Evolutionary conservation across 2,329 filamentous ascomycete genomes (phyloP).

Genomic region (Scedosporium minutisporum): DNA sequence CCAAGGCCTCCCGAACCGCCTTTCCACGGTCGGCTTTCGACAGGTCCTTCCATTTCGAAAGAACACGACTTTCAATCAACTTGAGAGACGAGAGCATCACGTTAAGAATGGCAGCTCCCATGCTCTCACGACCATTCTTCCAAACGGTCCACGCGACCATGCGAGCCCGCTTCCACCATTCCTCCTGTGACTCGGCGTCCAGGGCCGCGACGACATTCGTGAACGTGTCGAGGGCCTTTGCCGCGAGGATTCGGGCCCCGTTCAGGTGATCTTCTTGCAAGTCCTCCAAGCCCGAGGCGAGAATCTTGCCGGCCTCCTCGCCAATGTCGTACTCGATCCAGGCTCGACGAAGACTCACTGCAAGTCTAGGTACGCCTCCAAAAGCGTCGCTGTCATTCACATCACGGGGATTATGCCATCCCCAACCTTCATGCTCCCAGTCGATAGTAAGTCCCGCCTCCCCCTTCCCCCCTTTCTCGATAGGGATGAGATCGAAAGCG

Average conservation of each 20-base stretch:
- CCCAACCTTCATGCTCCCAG: slow-evolving; percentile 52
- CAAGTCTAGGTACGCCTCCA: slow-evolving; percentile 46
- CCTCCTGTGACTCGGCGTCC: slow-evolving; percentile 17
- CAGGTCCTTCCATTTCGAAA: slow-evolving; percentile 5
- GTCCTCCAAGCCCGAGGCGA: slow-evolving; percentile 35
- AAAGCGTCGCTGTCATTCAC: slow-evolving; percentile 36
- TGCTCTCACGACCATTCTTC: slow-evolving; percentile 56
- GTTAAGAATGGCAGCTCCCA: slow-evolving; percentile 50
- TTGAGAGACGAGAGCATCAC: slow-evolving; percentile 37
- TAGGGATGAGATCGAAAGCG: slow-evolving; percentile 38
- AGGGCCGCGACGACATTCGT: slow-evolving; percentile 31
- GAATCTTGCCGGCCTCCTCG: slow-evolving; percentile 29
- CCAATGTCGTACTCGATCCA: slow-evolving; percentile 48
- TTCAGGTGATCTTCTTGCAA: slow-evolving; percentile 49
- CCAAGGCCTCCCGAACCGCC: not conserved
- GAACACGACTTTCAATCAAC: slow-evolving; percentile 23
- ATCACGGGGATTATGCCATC: slow-evolving; percentile 44
- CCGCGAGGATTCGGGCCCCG: slow-evolving; percentile 49
- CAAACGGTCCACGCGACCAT: slow-evolving; percentile 54
- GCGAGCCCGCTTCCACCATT: slow-evolving; percentile 47
- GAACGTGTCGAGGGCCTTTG: slow-evolving; percentile 40
- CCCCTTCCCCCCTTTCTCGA: slow-evolving; percentile 20
- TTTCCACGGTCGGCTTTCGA: slow-evolving; percentile 7
- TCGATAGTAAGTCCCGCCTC: slow-evolving; percentile 43
- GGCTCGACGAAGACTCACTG: slow-evolving; percentile 47